Evolutionary conservation across 805 yeast species (phyloP), one percentile per base, ranked within the genome.

Genomic region (Blastobotrys robertii): DNA sequence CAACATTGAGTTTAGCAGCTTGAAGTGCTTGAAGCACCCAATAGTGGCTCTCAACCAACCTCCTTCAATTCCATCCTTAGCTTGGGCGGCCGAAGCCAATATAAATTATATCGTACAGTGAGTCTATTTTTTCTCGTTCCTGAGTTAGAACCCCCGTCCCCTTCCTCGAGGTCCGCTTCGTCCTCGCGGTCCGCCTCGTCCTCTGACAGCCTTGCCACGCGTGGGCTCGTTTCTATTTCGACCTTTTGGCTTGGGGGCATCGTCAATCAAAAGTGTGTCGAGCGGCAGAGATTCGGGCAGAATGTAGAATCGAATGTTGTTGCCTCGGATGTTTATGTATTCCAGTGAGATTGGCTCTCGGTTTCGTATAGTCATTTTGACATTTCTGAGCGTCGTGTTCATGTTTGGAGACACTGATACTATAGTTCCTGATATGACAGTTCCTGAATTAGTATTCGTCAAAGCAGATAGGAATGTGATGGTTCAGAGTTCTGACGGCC

Each of bases 251-350:
- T 60, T 64, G 11, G 73, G 72, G 1, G 66, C 59, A 44, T 69
- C 71, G 49, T 69, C 73, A 30, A 64, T 60, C 29, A 69, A 51
- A 44, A 70, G 49, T 2, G 66, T 64, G 47, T 69, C 74, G 39
- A 90, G 62, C 44, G 90, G 85, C 49, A 88, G 63, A 13, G 87
- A 79, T 52, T 88, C 97, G 0, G 97, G 97, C 28, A 88, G 69
- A 25, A 85, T 67, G 35, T 84, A 81, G 59, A 82, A 79, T 50
- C 97, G 74, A 30, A 88, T 81, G 43, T 84, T 90, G 63, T 80
- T 88, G 2, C 97, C 97, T 55, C 97, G 73, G 29, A 90, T 74
- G 54, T 83, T 86, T 55, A 88, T 81, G 60, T 74, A 83, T 53
- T 85, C 94, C 51, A 87, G 65, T 9, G 73, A 63, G 33, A 77